Evolutionary conservation across 2,329 filamentous ascomycete genomes (phyloP).

Genomic region (Periconia macrospinosa): DNA sequence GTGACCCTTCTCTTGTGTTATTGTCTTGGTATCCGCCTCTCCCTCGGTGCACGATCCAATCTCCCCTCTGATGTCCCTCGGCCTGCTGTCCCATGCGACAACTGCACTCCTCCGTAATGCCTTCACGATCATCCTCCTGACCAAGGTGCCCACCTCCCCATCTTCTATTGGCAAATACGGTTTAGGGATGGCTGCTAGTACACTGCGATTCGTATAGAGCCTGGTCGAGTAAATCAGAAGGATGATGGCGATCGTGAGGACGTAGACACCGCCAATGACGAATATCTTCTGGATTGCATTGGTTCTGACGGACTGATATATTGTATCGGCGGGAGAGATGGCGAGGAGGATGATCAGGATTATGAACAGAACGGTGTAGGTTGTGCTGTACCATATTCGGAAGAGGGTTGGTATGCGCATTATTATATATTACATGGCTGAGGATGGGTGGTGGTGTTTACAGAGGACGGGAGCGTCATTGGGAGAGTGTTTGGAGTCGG

Average conservation of each 20-base stretch:
- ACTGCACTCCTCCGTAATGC: conserved; percentile 76
- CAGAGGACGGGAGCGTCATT: neutral
- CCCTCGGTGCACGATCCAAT: conserved; percentile 26
- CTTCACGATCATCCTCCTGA: conserved; percentile 74
- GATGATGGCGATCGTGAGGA: conserved; percentile 70
- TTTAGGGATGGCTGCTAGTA: conserved; percentile 82
- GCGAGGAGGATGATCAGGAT: conserved; percentile 73
- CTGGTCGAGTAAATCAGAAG: conserved; percentile 77
- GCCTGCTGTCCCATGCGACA: conserved; percentile 76
- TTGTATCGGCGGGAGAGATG: conserved; percentile 75
- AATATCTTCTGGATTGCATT: conserved; percentile 77
- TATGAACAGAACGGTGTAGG: conserved; percentile 76
- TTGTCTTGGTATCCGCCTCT: conserved; percentile 6
- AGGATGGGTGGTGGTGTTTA: neutral
- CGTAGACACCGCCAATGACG: conserved; percentile 75
- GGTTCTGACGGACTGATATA: conserved; percentile 73
- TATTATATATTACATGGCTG: conserved; percentile 3
- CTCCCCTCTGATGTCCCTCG: conserved; percentile 60
- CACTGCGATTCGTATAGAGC: conserved; percentile 82
- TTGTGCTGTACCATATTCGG: conserved; percentile 77
- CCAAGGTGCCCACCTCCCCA: conserved; percentile 74
- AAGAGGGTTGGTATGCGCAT: conserved; percentile 58
- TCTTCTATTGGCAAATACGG: conserved; percentile 83
- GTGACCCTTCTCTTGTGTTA: conserved; percentile 29
- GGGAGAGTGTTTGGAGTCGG: conserved; percentile 1